Base-by-base conservation (phyloP, 23 red algal genomes). In the Pyropia yezoensis region DNA sequence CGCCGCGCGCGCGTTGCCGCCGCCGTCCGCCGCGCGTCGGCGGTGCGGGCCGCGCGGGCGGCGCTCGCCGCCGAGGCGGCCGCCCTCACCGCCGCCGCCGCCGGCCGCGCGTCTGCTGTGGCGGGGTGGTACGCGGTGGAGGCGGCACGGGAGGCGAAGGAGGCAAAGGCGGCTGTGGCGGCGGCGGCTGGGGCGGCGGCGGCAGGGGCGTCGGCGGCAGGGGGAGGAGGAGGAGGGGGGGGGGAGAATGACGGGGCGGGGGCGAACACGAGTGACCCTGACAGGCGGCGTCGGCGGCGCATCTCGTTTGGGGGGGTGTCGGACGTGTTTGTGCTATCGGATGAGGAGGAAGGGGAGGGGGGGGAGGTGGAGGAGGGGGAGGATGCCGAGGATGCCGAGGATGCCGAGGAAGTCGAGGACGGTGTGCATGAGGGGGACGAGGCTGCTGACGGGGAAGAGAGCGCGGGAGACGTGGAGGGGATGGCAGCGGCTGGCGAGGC, bases 301-400 rank as follows among this genome's bases (percentile, higher is more conserved):
- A 58, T 52, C 39, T 52, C 52, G 27, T 72, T 72, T 50, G 57
- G 78, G 33, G 72, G 72, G 55, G 72, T 65, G 26, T 63, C 54
- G 63, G 63, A 72, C 18, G 27, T 27, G 28, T 53, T 59, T 21
- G 78, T 72, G 23, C 56, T 61, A 26, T 72, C 78, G 16, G 63
- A 68, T 23, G 63, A 70, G 26, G 65, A 70, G 33, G 28, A 39
- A 5, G 78, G 65, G 39, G 22, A 56, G 51, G 78, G 65, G 15
- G 29, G 26, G 30, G 78, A 79, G 47, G 53, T 13, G 17, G 27
- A 71, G 18, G 62, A 66, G 14, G 78, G 65, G 16, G 66, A 71
- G 28, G 33, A 20, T 28, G n/a, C n/a, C n/a, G 66, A 52, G 28
- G 52, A 47, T 11, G 50, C 12, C 6, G 62, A 49, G 47, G 65